Percentiles rank a stretch among this genome's conserved stretches.
Evolutionary conservation across 495 filamentous ascomycete genomes (phyloP).

Genomic region (Staphylotrichum tortipilum): DNA sequence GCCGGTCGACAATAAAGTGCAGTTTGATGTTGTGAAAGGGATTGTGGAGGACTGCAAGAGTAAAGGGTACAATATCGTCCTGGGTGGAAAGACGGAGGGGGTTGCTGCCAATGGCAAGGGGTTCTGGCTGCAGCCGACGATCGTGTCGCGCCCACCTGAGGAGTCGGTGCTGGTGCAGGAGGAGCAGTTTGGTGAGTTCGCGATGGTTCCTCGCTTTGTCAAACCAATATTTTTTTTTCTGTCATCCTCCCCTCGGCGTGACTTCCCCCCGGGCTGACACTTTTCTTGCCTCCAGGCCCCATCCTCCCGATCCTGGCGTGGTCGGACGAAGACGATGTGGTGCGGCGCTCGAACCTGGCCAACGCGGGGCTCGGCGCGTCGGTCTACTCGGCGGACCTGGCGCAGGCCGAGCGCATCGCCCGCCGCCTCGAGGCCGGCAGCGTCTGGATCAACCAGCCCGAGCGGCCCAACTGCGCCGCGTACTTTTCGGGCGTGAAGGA

Average conservation of each 20-base stretch:
- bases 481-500: constrained; percentile 59
- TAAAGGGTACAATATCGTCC: constrained; percentile 37
- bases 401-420: constrained; percentile 42
- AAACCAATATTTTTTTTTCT: background rate
- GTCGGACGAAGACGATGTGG: constrained; percentile 49
- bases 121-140: constrained; percentile 42
- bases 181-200: constrained; percentile 44
- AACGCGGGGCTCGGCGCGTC: constrained; percentile 51
- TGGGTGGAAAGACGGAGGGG: constrained; percentile 25
- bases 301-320: constrained; percentile 50
- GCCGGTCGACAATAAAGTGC: constrained; percentile 53
- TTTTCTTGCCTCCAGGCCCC: constrained; percentile 27
- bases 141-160: constrained; percentile 41
- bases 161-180: constrained; percentile 35
- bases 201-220: too few relatives aligned
- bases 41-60: constrained; percentile 37
- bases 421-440: constrained; percentile 44
- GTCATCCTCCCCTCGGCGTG: too few relatives aligned
- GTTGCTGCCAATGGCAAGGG: constrained; percentile 24
- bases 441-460: constrained; percentile 51
- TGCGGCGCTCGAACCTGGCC: constrained; percentile 46
- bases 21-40: constrained; percentile 46
- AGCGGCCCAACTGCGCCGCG: constrained; percentile 42
- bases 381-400: constrained; percentile 47
- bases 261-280: too few relatives aligned